These are phyloP conservation scores for Coemansia interrupta DNA, from an alignment of 192 early-diverging fungal genomes.

Conservation along the genomic window DNA sequence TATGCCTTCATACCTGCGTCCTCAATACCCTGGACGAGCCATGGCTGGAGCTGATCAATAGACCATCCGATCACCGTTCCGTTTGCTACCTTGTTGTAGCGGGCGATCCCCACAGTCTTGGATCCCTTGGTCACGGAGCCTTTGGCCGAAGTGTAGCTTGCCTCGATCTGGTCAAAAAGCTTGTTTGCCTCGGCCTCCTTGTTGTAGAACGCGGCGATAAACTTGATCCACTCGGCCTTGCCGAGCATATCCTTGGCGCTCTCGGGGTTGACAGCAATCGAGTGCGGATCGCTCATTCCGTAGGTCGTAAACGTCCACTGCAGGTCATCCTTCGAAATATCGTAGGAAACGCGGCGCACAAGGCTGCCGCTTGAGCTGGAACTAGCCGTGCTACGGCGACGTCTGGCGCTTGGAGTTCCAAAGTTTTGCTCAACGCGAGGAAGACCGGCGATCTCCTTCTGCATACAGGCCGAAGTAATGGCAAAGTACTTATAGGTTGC, in stretches of 20 bases:
- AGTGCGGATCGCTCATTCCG: constrained; percentile 47
- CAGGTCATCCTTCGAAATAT: constrained; percentile 48
- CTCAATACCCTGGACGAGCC: constrained; percentile 54
- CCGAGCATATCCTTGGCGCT: constrained; percentile 37
- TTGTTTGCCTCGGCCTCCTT: constrained; percentile 40
- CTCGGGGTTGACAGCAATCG: constrained; percentile 41
- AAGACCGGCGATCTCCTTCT: constrained; percentile 52
- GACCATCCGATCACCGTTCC: constrained; percentile 42
- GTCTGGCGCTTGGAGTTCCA: constrained; percentile 18
- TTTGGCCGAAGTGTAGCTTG: constrained; percentile 35
- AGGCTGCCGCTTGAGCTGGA: constrained; percentile 2
- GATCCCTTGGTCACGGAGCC: constrained; percentile 3
- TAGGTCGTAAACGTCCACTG: constrained; percentile 54
- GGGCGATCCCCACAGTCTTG: constrained; percentile 34
- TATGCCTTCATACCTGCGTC: constrained; percentile 59
- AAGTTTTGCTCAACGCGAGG: constrained; percentile 37
- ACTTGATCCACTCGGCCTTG: constrained; percentile 51
- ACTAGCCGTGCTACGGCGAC: neutral
- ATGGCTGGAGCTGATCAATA: constrained; percentile 34
- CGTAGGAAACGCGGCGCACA: constrained; percentile 44
- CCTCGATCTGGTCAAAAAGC: constrained; percentile 35
- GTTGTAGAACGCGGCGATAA: constrained; percentile 37
- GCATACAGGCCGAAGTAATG: constrained; percentile 54
- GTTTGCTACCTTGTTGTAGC: constrained; percentile 49
- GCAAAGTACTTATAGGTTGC: constrained; percentile 35